Evolutionary conservation across 371 early-diverging fungal genomes (phyloP).

Genomic region (Mucor mucedo): DNA sequence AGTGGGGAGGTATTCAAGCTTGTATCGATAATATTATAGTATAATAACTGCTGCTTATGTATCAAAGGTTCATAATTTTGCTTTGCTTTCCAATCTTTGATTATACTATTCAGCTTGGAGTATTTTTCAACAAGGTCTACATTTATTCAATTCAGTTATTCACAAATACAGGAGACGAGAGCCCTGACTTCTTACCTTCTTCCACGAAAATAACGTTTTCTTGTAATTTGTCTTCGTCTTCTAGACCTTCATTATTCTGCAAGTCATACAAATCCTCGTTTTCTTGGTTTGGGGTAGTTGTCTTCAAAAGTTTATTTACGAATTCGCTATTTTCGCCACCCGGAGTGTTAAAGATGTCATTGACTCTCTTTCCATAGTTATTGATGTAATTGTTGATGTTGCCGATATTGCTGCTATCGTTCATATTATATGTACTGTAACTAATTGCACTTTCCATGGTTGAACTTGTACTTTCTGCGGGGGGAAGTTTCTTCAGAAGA

Average conservation of each 20-base stretch:
- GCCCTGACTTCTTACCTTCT: neutral
- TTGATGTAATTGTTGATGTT: neutral
- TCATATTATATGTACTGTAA: neutral
- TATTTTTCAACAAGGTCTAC: neutral
- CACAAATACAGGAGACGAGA: neutral
- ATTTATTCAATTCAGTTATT: neutral
- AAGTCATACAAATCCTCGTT: too few species aligned
- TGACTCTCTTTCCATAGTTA: slow-evolving; percentile 4
- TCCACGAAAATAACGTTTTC: too few species aligned
- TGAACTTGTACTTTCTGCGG: slow-evolving; percentile 1
- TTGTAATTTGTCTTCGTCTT: too few species aligned
- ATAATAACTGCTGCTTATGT: slow-evolving; percentile 1
- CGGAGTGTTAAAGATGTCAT: neutral
- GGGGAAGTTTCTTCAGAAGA: slow-evolving; percentile 2
- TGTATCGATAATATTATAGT: too few species aligned
- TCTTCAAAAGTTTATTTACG: slow-evolving; percentile 1
- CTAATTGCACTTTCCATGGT: neutral
- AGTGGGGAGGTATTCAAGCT: neutral
- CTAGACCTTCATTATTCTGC: too few species aligned
- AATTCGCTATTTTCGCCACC: slow-evolving; percentile 1
- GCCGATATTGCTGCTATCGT: neutral
- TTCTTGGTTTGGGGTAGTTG: neutral
- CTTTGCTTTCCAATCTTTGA: neutral
- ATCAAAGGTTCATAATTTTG: neutral
- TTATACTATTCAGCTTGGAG: neutral